Evolutionary conservation across 2,329 filamentous ascomycete species (phyloP).

Genomic region (Periconia sp.): DNA sequence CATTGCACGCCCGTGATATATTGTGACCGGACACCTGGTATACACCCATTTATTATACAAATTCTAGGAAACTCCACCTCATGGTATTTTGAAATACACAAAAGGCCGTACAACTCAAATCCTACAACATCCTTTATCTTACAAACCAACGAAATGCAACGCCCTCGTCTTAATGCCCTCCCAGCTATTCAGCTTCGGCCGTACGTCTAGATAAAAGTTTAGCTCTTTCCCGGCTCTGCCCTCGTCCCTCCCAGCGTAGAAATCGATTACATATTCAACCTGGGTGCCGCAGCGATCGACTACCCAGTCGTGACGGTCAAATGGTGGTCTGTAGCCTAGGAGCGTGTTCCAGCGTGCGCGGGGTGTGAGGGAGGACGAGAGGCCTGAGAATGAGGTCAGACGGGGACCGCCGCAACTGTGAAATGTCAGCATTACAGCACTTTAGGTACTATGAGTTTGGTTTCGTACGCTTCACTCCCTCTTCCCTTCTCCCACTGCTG

Average conservation of each 20-base stretch:
- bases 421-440: neutral
- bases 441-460: no score
- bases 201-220: constrained; percentile 70
- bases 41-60: no score
- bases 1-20: no score
- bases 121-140: constrained; percentile 1
- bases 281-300: constrained; percentile 86
- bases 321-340: constrained; percentile 88
- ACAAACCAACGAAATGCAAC: constrained; percentile 55
- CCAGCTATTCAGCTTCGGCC: constrained; percentile 68
- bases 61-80: no score
- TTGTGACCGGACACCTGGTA: no score
- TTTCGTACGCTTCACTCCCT: constrained; percentile 63
- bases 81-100: no score
- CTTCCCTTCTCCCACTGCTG: constrained; percentile 80
- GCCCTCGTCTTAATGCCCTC: constrained; percentile 66
- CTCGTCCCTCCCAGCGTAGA: constrained; percentile 77
- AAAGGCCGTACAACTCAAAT: no score
- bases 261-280: constrained; percentile 97
- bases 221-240: constrained; percentile 53
- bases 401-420: constrained; percentile 75
- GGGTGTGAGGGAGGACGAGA: constrained; percentile 71
- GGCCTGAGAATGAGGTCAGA: constrained; percentile 81
- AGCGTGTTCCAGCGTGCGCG: constrained; percentile 81
- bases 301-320: constrained; percentile 97